phyloP scores from a whole-genome alignment of 495 filamentous ascomycete species.

The Hyphodiscus hymeniophilus region DNA sequence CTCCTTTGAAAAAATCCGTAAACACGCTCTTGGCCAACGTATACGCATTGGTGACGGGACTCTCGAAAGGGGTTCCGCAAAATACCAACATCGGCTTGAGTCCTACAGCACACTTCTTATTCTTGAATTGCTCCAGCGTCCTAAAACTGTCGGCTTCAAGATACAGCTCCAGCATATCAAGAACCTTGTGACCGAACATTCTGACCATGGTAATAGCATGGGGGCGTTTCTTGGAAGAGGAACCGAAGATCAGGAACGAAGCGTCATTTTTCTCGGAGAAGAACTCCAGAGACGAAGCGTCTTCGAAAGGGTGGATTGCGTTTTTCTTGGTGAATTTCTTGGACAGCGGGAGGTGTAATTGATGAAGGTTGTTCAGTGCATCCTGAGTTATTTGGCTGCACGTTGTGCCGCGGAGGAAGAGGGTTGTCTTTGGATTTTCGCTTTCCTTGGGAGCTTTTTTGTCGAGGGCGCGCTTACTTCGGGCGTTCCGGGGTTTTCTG shows the following conservation, averaged over 20 bases:
- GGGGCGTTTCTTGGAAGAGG: conserved; percentile 85
- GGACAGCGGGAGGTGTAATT: conserved; percentile 67
- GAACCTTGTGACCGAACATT: conserved; percentile 72
- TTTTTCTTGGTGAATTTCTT: conserved; percentile 96
- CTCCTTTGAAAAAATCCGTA: conserved; percentile 82
- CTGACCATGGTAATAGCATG: conserved; percentile 79
- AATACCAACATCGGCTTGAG: conserved; percentile 84
- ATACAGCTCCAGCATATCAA: conserved; percentile 88
- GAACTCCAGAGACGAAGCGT: conserved; percentile 77
- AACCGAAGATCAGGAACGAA: conserved; percentile 68
- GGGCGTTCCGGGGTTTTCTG: conserved; percentile 87
- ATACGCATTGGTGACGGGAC: conserved; percentile 61
- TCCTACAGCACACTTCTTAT: conserved; percentile 70
- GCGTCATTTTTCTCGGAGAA: conserved; percentile 93
- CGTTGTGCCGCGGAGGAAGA: conserved; percentile 78
- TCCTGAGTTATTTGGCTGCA: conserved; percentile 71
- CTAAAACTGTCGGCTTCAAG: conserved; percentile 61
- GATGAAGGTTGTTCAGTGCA: conserved; percentile 72
- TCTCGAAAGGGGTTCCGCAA: conserved; percentile 77
- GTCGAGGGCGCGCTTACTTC: conserved; percentile 87
- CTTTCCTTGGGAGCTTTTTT: conserved; percentile 78
- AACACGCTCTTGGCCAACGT: conserved; percentile 80
- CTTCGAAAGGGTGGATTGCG: conserved; percentile 87
- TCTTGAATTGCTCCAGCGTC: conserved; percentile 69
- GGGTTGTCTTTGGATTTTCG: conserved; percentile 80